Conservation (phyloP, 257 asterid species). For the Ilex aquifolium region DNA sequence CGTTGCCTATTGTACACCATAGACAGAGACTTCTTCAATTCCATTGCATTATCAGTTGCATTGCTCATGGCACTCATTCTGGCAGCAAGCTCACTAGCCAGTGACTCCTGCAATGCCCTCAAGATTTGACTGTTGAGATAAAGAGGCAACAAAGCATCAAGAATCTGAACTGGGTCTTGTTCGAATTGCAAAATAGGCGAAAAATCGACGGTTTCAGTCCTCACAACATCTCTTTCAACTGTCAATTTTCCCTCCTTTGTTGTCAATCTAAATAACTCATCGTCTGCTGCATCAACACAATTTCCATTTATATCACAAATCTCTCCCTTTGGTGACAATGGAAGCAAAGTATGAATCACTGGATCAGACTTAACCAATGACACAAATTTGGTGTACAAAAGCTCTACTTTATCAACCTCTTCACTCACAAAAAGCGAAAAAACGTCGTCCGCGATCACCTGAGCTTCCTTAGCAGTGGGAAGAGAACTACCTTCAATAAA, state of each 20-base stretch:
- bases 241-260: conserved; percentile 84
- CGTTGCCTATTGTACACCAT: conserved; percentile 67
- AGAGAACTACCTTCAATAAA: conserved; percentile 53
- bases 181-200: conserved; percentile 85
- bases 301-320: conserved; percentile 75
- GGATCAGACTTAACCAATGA: conserved; percentile 81
- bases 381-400: conserved; percentile 82
- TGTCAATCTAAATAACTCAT: conserved; percentile 78
- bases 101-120: conserved; percentile 79
- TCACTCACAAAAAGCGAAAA: conserved; percentile 76
- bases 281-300: conserved; percentile 86
- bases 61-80: conserved; percentile 93
- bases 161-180: conserved; percentile 90
- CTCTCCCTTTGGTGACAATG: conserved; percentile 86
- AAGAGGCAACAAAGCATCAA: conserved; percentile 80
- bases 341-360: conserved; percentile 81
- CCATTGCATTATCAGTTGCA: conserved; percentile 70
- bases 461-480: conserved; percentile 94
- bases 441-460: conserved; percentile 80
- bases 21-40: conserved; percentile 57
- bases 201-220: conserved; percentile 55
- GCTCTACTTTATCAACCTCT: conserved; percentile 88
- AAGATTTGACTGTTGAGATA: conserved; percentile 82
- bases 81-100: conserved; percentile 89
- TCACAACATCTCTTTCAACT: conserved; percentile 65